Evolutionary conservation across 1,284 basidiomycete genomes (phyloP).

Genomic region (Filobasidium uniguttulatum): DNA sequence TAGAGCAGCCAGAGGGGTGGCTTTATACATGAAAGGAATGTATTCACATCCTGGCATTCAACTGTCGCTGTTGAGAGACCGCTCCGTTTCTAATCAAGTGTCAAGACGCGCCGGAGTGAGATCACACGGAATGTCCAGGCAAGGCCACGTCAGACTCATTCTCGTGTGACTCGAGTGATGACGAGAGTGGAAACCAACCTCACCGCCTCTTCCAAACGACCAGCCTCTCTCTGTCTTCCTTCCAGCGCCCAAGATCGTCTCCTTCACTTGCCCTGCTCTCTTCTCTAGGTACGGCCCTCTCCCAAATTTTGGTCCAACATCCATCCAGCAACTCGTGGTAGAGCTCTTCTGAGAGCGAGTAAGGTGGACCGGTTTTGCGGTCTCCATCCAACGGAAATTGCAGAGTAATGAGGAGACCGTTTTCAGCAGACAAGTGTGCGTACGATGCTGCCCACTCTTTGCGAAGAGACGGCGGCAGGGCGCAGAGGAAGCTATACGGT

Average conservation of each 20-base stretch:
- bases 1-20: too few relatives aligned
- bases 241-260: constrained; percentile 14
- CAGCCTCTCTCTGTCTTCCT: constrained; percentile 18
- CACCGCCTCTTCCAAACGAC: constrained; percentile 18
- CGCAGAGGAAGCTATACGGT: constrained; percentile 54
- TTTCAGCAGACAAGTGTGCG: constrained; percentile 44
- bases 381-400: constrained; percentile 44
- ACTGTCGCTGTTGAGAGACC: too few relatives aligned
- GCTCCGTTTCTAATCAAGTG: too few relatives aligned
- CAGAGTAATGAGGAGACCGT: constrained; percentile 49
- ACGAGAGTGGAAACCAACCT: too few relatives aligned
- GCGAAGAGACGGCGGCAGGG: constrained; percentile 47
- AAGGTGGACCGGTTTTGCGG: constrained; percentile 49
- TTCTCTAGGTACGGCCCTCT: constrained; percentile 45
- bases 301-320: constrained; percentile 38
- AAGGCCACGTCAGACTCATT: too few relatives aligned
- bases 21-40: too few relatives aligned
- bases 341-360: constrained; percentile 46
- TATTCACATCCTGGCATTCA: too few relatives aligned
- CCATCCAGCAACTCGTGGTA: constrained; percentile 46
- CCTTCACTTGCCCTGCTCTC: constrained; percentile 33
- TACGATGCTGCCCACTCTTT: constrained; percentile 49
- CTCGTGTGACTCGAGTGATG: too few relatives aligned
- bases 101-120: too few relatives aligned
- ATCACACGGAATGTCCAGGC: too few relatives aligned